These are phyloP conservation scores for Aspergillus sp. DNA, from an alignment of 2,329 filamentous ascomycete species.

Conservation along the genomic window DNA sequence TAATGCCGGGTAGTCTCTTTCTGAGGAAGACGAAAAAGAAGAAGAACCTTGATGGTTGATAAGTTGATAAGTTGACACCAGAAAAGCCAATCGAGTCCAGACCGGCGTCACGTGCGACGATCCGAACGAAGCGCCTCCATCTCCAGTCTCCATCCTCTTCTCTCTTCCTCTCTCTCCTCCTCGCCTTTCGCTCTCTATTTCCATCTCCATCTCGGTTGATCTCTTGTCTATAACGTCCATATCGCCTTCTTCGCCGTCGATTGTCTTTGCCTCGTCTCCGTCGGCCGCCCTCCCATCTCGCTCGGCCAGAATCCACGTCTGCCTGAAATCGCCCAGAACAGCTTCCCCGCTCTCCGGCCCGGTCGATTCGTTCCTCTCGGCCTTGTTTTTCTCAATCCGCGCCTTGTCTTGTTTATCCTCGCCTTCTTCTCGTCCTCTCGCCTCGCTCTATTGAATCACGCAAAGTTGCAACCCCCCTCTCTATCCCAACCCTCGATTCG, in stretches of 20 bases:
- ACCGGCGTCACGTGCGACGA: conserved; percentile 21
- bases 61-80: too few relatives aligned
- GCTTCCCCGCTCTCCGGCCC: not conserved
- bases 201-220: too few relatives aligned
- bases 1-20: not conserved
- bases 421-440: not conserved
- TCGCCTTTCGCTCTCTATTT: too few relatives aligned
- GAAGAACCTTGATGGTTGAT: too few relatives aligned
- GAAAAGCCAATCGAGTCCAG: conserved; percentile 10
- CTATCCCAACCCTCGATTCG: conserved; percentile 1
- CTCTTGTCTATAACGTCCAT: not conserved
- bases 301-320: not conserved
- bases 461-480: not conserved
- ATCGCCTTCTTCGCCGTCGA: not conserved
- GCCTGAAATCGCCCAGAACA: not conserved
- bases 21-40: too few relatives aligned
- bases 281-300: not conserved
- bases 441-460: not conserved
- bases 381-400: not conserved
- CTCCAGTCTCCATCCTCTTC: conserved; percentile 6
- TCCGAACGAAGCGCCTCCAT: conserved; percentile 15
- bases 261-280: not conserved
- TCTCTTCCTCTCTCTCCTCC: not conserved
- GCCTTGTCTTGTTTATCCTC: not conserved
- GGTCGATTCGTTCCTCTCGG: not conserved